Percentiles rank a stretch among this genome's conserved stretches.
phyloP scores from a whole-genome alignment of 2,329 filamentous ascomycete genomes.

The Aureobasidium leucospermi region DNA sequence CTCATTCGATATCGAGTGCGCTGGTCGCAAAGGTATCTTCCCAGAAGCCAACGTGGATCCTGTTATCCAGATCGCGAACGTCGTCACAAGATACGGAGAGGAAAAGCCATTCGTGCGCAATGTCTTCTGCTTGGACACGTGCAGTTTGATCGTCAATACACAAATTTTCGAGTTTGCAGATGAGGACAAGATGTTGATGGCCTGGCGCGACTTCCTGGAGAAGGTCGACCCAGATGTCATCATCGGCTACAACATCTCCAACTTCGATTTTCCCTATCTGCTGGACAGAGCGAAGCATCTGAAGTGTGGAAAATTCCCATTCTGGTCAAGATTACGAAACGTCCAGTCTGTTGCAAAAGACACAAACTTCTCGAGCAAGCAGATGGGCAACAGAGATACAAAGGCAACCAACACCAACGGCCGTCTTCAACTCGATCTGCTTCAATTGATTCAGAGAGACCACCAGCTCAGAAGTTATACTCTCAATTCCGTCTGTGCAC shows the following conservation, averaged over 20 bases:
- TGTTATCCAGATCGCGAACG: slow-evolving; percentile 95
- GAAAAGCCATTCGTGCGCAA: slow-evolving; percentile 93
- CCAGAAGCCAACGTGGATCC: slow-evolving; percentile 87
- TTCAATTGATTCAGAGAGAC: slow-evolving; percentile 93
- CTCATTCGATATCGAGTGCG: slow-evolving; percentile 98
- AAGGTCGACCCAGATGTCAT: slow-evolving; percentile 94
- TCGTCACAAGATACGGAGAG: slow-evolving; percentile 91
- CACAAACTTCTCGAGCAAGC: slow-evolving; percentile 90
- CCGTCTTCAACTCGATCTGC: slow-evolving; percentile 80
- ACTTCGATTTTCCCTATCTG: slow-evolving; percentile 97
- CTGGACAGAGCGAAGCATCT: slow-evolving; percentile 80
- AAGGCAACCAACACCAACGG: slow-evolving; percentile 94
- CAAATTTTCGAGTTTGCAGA: slow-evolving; percentile 76
- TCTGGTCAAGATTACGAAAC: slow-evolving; percentile 73
- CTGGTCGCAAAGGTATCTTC: slow-evolving; percentile 94
- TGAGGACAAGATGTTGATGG: slow-evolving; percentile 84
- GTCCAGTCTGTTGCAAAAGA: slow-evolving; percentile 65
- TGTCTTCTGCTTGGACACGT: slow-evolving; percentile 89
- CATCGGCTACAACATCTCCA: slow-evolving; percentile 96
- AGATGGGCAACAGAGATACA: slow-evolving; percentile 93
- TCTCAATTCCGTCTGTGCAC: slow-evolving; percentile 87
- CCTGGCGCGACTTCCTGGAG: slow-evolving; percentile 84
- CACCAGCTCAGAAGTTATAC: slow-evolving; percentile 95
- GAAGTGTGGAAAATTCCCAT: slow-evolving; percentile 72
- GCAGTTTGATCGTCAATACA: slow-evolving; percentile 89